Evolutionary conservation across 148 eudicot genomes (phyloP).

Genomic region (Tetragonia tetragonoides): DNA sequence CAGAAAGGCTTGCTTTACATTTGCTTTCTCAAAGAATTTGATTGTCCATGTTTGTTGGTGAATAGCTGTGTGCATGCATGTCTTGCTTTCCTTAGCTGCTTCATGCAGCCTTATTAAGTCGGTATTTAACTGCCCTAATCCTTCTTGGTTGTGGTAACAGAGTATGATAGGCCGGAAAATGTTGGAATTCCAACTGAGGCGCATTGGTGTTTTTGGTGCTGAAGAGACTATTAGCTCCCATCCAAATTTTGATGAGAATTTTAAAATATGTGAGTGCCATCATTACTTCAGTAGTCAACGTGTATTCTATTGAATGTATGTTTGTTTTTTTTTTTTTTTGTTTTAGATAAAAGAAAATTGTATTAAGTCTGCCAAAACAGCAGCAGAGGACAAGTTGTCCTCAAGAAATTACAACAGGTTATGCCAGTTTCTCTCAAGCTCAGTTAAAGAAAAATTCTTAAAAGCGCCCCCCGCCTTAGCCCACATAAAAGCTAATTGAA

Average conservation of each 20-base stretch:
- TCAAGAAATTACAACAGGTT: too few species aligned
- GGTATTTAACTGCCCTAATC: neutral
- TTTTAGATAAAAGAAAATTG: too few species aligned
- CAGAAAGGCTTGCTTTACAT: neutral
- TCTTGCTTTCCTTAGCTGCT: neutral
- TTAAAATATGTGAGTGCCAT: constrained; percentile 68
- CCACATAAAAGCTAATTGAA: too few species aligned
- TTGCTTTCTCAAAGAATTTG: neutral
- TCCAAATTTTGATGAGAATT: constrained; percentile 78
- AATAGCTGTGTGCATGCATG: neutral
- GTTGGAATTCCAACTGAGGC: constrained; percentile 83
- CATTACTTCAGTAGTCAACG: constrained; percentile 3
- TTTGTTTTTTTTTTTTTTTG: too few species aligned
- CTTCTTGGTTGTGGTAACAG: constrained; percentile 38
- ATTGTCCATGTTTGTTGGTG: neutral
- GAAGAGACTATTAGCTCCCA: constrained; percentile 75
- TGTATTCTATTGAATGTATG: neutral
- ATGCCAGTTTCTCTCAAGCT: too few species aligned
- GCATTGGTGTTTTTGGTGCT: constrained; percentile 77
- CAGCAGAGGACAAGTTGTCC: too few species aligned
- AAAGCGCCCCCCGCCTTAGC: too few species aligned
- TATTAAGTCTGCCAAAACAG: too few species aligned
- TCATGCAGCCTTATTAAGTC: neutral
- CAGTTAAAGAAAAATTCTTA: too few species aligned
- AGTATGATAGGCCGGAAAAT: constrained; percentile 94